Base-by-base conservation (phyloP, 768 basidiomycete genomes). In the Tremella fuciformis region DNA sequence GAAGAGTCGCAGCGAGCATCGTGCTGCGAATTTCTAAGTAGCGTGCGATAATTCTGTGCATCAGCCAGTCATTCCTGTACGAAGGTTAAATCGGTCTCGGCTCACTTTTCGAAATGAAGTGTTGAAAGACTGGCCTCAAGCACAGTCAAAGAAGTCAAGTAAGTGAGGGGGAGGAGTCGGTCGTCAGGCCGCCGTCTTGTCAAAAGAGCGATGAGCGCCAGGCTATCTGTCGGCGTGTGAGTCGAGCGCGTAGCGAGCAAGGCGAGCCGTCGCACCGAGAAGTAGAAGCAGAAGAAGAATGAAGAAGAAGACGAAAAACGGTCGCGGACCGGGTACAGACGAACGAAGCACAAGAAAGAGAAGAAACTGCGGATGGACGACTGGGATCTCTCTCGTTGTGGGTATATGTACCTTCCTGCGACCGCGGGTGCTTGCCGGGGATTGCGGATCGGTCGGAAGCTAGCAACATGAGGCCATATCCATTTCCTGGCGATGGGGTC, bases 181-280 rank as follows among this genome's bases (percentile, higher is more conserved):
- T 34, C 29, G n/a, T 4, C 22, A 46, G 42, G 22, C n/a, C 42
- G 42, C 42, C 42, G 42, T 46, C 42, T 46, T 46, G n/a, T 46
- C 42, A 46, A 46, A 46, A 46, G 42, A 46, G 42, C 42, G 42
- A 46, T 46, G 22, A 46, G 42, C 42, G n/a, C n/a, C 42, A 18
- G 42, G 42, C 42, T 46, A 46, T 46, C 42, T 46, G 42, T 46
- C 42, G 42, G 42, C 42, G 42, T n/a, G 42, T 41, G 39, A 41
- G 39, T 41, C n/a, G 15, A 18, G 42, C 4, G n/a, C n/a, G 42
- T 6, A 46, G 42, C 8, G 42, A 46, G 22, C n/a, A 15, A 15
- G 16, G 22, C 4, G 42, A 46, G 22, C 42, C 15, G 42, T 46
- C 22, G 22, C n/a, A 46, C 6, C n/a, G 16, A 4, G 22, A 22